Conservation (phyloP, 352 stramenopile species). For the Halophytophthora polymorphica region DNA sequence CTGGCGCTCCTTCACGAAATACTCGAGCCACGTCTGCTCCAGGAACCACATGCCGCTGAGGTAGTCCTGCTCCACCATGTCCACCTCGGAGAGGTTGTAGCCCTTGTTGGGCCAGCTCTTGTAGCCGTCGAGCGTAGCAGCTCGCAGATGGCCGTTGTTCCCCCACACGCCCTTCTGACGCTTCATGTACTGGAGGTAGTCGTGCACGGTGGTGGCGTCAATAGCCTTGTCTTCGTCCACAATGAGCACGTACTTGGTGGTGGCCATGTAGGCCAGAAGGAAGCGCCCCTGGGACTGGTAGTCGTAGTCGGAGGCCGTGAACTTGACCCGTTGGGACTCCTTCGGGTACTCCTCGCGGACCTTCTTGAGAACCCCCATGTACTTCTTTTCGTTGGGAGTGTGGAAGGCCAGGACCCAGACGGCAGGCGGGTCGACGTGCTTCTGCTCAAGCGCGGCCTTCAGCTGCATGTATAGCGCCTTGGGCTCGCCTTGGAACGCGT, state of each 20-base stretch:
- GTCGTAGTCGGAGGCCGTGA: constrained; percentile 47
- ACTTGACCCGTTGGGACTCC: constrained; percentile 27
- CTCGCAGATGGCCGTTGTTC: constrained; percentile 50
- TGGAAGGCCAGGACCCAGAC: constrained; percentile 73
- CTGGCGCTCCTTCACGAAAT: constrained; percentile 53
- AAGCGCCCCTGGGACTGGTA: constrained; percentile 56
- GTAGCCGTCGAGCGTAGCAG: constrained; percentile 36
- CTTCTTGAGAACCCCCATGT: constrained; percentile 30
- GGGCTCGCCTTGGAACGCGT: constrained; percentile 54
- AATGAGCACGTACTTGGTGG: constrained; percentile 48
- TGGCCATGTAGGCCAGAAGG: constrained; percentile 51
- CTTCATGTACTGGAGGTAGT: constrained; percentile 44
- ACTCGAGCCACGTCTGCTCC: constrained; percentile 60
- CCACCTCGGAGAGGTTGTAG: constrained; percentile 25
- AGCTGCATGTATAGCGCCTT: constrained; percentile 47
- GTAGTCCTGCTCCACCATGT: constrained; percentile 54
- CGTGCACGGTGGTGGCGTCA: constrained; percentile 34
- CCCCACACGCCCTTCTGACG: constrained; percentile 41
- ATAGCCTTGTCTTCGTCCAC: constrained; percentile 53
- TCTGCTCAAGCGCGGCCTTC: constrained; percentile 27
- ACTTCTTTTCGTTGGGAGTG: constrained; percentile 40
- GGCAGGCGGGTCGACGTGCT: constrained; percentile 32
- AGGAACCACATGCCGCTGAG: constrained; percentile 68
- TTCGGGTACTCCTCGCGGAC: constrained; percentile 23
- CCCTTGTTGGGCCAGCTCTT: constrained; percentile 42